Evolutionary conservation across 163 green algal genomes (phyloP).

Genomic region (Prototheca wickerhamii): DNA sequence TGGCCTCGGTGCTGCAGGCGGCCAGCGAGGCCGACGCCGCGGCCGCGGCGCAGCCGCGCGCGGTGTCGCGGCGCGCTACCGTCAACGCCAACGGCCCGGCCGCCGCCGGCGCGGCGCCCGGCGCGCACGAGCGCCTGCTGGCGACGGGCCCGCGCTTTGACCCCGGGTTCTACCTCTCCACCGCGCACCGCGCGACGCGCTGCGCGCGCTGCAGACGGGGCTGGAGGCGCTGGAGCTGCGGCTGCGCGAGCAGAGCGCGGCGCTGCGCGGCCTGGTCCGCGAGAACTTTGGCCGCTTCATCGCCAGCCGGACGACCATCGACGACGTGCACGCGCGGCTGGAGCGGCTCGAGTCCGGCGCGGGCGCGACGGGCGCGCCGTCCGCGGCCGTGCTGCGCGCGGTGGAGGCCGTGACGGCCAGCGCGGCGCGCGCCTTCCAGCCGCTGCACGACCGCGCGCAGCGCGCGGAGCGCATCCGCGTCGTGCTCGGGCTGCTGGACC

Average conservation of each 20-base stretch:
- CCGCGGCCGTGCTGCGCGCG: not conserved
- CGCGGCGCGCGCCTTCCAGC: not conserved
- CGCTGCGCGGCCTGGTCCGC: slow-evolving; percentile 4
- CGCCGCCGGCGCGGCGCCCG: not conserved
- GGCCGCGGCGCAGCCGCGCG: not conserved
- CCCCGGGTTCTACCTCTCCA: slow-evolving; percentile 1
- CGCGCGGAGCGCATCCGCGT: slow-evolving; percentile 1
- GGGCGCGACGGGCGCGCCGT: not conserved
- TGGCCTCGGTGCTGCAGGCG: not conserved
- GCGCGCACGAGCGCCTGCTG: not conserved
- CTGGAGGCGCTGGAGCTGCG: slow-evolving; percentile 6
- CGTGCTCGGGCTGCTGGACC: not conserved
- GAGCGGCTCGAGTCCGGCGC: slow-evolving; percentile 35
- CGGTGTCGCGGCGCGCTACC: no score
- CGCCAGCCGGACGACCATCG: slow-evolving; percentile 84
- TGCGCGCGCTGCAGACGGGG: slow-evolving; percentile 1
- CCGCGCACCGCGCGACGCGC: not conserved
- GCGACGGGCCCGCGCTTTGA: not conserved
- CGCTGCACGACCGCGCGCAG: not conserved
- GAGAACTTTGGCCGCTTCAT: slow-evolving; percentile 94
- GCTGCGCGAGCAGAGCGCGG: slow-evolving; percentile 1
- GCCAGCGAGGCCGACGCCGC: not conserved
- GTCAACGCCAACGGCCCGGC: not conserved
- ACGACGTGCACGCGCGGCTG: slow-evolving; percentile 68
- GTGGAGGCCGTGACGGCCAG: not conserved